Base-by-base conservation (phyloP, 2,329 filamentous ascomycete genomes). In the Lachnellula cervina region DNA sequence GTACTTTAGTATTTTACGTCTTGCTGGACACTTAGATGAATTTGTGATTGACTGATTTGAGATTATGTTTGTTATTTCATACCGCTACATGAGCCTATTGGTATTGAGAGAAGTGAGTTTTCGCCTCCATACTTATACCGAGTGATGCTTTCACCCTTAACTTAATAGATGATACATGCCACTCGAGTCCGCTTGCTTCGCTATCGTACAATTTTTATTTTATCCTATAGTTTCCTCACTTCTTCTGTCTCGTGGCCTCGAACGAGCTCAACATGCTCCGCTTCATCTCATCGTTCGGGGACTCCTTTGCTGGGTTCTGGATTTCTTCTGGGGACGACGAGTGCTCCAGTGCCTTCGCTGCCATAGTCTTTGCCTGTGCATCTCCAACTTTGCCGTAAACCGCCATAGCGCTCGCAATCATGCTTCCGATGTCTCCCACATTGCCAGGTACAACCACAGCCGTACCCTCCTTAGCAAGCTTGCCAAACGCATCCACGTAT, bases 371-470 rank as follows among this genome's bases (percentile, higher is more conserved):
- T 25, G 84, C 82, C 73, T 96, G 90, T 0, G 86, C 83, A 67
- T 93, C 83, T 64, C 84, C 90, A 45, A 99, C 89, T 72, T 96
- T 97, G 57, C 93, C 90, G 71, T 96, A 99, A 17, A 99, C 92
- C 53, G 91, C 88, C 79, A 99, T 86, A 2, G 92, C 94, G 17
- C 90, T 95, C 40, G 94, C 92, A 71, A 99, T 97, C 92, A 99
- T 96, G 64, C 90, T 85, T 53, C 90, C 88, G 65, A 99, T 92
- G 70, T 99, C 94, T 58, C 94, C 94, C 38, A 99, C 90, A 68
- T 99, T 97, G 11, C 94, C 94, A 0, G 94, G 94, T 14, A 99
- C 92, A 19, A 99, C 90, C 28, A 99, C 88, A 4, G 91, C 89
- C 3, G 94, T 99, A 66, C 94, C 90, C 77, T 99, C 92, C 75